Conservation (phyloP, 169 alveolate species). For the Blepharisma undulans region DNA sequence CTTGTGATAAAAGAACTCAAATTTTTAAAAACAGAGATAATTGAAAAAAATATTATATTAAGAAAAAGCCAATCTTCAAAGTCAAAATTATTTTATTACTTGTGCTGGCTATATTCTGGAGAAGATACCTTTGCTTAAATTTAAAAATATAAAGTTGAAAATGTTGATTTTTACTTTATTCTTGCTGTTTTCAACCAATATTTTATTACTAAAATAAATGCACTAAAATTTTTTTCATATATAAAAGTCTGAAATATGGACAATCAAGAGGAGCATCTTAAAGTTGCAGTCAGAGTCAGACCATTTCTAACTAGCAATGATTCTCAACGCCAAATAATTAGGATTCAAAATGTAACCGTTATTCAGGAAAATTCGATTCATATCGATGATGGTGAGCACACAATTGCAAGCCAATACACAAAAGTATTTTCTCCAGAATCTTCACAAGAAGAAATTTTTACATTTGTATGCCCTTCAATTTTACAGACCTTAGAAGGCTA, state of each 20-base stretch:
- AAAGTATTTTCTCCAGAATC: not conserved
- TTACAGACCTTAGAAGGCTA: conserved; percentile 75
- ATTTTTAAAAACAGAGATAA: too few relatives aligned
- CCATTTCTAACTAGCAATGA: conserved; percentile 3
- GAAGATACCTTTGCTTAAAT: too few relatives aligned
- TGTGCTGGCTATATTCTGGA: too few relatives aligned
- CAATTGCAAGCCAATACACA: not conserved
- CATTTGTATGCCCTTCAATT: not conserved
- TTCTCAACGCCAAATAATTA: not conserved
- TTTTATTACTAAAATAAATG: not conserved
- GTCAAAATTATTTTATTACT: too few relatives aligned
- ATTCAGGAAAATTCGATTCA: not conserved
- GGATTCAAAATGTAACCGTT: not conserved
- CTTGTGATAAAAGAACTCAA: too few relatives aligned
- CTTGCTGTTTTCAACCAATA: too few relatives aligned
- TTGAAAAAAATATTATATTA: too few relatives aligned
- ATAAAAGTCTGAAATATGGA: not conserved
- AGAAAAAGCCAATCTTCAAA: too few relatives aligned
- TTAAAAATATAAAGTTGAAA: too few relatives aligned
- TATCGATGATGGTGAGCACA: not conserved
- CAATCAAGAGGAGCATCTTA: not conserved
- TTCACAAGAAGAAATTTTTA: conserved; percentile 6
- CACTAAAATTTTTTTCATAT: not conserved
- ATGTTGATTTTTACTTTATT: too few relatives aligned
- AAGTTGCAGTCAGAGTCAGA: conserved; percentile 28